These are phyloP conservation scores for Boeremia exigua DNA, from an alignment of 2,329 filamentous ascomycete genomes.

Conservation along the genomic window DNA sequence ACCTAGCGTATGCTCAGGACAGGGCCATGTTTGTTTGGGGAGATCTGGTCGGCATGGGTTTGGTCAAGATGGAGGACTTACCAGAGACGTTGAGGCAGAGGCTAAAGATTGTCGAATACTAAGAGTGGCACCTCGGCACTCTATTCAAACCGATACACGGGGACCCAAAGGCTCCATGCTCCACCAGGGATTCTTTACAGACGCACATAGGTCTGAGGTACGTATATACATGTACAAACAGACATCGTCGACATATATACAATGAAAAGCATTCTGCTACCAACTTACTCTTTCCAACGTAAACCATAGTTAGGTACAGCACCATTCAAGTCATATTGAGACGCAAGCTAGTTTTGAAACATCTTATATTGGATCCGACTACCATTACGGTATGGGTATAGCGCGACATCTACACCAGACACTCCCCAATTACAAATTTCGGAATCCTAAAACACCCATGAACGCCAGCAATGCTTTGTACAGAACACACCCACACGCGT, in stretches of 20 bases:
- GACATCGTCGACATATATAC: background rate
- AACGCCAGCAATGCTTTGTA: slow-evolving; percentile 47
- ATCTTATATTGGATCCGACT: slow-evolving; percentile 30
- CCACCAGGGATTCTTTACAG: background rate
- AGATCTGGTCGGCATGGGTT: slow-evolving; percentile 78
- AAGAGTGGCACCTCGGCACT: background rate
- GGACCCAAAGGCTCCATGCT: background rate
- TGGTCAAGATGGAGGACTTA: slow-evolving; percentile 77
- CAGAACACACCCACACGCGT: slow-evolving; percentile 15
- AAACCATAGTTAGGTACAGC: background rate
- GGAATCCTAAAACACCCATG: slow-evolving; percentile 2
- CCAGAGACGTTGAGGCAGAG: slow-evolving; percentile 68
- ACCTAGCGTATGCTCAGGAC: slow-evolving; percentile 88
- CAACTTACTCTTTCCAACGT: background rate
- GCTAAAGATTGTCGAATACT: slow-evolving; percentile 73
- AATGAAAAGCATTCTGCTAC: background rate
- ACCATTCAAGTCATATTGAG: background rate
- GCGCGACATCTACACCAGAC: slow-evolving; percentile 17
- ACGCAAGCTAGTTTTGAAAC: too few species aligned
- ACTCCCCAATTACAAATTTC: background rate
- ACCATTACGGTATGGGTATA: slow-evolving; percentile 20
- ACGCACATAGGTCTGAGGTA: background rate
- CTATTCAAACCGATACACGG: background rate
- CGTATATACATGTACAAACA: background rate
- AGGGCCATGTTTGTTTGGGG: slow-evolving; percentile 94